A percentile compares a stretch with the other conserved stretches of the same genome.
Evolutionary conservation across 2,329 filamentous ascomycete genomes (phyloP).

Genomic region (Zasmidium cellare): DNA sequence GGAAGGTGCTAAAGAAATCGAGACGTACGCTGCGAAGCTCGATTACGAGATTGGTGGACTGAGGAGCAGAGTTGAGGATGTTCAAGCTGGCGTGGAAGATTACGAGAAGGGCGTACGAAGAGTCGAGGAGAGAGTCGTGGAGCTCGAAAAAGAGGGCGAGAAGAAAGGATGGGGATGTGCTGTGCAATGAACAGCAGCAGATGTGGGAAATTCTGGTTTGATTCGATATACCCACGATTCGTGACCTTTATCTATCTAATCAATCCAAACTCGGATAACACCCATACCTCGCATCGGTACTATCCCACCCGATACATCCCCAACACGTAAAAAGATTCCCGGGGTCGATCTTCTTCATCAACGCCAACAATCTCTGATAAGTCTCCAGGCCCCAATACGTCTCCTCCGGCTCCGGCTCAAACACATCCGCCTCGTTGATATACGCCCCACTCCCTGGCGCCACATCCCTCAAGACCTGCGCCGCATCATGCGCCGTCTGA

Average conservation of each 20-base stretch:
- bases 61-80: constrained; percentile 78
- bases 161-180: constrained; percentile 29
- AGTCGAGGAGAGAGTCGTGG: constrained; percentile 49
- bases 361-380: background rate
- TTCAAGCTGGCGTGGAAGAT: constrained; percentile 77
- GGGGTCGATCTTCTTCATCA: constrained; percentile 3
- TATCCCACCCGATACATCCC: background rate
- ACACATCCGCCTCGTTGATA: constrained; percentile 3
- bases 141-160: constrained; percentile 60
- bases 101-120: constrained; percentile 67
- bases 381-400: background rate
- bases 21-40: constrained; percentile 77
- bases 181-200: constrained; percentile 13
- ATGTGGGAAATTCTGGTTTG: too few relatives aligned
- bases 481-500: background rate
- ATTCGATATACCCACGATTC: too few relatives aligned
- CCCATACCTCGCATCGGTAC: background rate
- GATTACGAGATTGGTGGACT: constrained; percentile 88
- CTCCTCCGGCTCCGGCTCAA: background rate
- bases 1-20: constrained; percentile 75
- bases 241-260: background rate
- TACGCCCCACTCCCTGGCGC: constrained; percentile 19
- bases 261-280: background rate
- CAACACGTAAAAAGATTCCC: constrained; percentile 6
- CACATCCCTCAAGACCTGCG: background rate